Evolutionary conservation across 257 asterid species (phyloP).

Genomic region (Jacaranda copaia): DNA sequence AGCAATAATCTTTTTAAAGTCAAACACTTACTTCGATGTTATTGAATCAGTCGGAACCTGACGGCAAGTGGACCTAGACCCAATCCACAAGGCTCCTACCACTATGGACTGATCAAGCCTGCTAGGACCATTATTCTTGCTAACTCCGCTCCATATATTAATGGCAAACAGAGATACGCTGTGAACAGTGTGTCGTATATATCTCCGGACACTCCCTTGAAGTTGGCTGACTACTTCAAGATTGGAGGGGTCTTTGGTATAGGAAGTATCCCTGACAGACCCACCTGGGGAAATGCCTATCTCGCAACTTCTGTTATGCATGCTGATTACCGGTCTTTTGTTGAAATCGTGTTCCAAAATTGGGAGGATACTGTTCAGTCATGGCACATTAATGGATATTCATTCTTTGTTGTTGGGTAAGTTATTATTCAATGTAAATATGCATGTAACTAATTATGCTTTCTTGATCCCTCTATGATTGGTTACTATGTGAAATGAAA

Average conservation of each 20-base stretch:
- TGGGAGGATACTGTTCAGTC: constrained; percentile 86
- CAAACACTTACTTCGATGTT: constrained; percentile 26
- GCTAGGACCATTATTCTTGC: constrained; percentile 81
- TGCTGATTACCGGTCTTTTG: constrained; percentile 68
- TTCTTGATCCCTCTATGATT: not conserved
- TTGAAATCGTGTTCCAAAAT: constrained; percentile 89
- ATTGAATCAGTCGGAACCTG: constrained; percentile 69
- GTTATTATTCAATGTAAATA: constrained; percentile 6
- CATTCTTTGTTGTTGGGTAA: constrained; percentile 96
- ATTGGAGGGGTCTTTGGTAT: constrained; percentile 79
- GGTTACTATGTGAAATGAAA: constrained; percentile 31
- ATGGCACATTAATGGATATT: constrained; percentile 90
- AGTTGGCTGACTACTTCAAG: constrained; percentile 86
- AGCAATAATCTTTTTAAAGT: not conserved
- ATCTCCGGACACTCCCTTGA: constrained; percentile 80
- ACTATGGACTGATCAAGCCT: constrained; percentile 85
- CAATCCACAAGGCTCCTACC: constrained; percentile 98
- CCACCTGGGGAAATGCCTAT: constrained; percentile 62
- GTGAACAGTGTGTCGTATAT: constrained; percentile 81
- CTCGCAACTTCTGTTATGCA: constrained; percentile 81
- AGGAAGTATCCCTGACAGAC: constrained; percentile 74
- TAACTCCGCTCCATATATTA: constrained; percentile 81
- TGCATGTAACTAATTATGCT: not conserved
- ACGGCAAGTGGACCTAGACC: constrained; percentile 99
- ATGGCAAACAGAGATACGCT: constrained; percentile 87